These are phyloP conservation scores for Kuraishia ogatae DNA, from an alignment of 805 yeast species.

Conservation along the genomic window DNA sequence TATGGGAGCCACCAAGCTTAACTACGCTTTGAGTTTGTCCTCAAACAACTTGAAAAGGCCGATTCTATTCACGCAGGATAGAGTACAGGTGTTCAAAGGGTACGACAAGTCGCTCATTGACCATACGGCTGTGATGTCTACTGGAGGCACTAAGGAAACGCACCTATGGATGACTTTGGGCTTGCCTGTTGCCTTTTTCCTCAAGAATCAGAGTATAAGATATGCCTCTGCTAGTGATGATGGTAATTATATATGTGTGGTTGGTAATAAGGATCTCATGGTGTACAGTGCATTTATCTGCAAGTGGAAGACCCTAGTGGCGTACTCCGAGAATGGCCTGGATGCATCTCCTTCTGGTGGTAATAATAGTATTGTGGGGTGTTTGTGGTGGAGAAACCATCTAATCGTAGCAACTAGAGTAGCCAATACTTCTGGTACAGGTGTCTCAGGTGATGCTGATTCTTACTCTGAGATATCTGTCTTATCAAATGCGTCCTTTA, in stretches of 20 bases:
- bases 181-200: conserved; percentile 34
- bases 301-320: conserved; percentile 37
- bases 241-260: conserved; percentile 39
- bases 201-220: conserved; percentile 33
- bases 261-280: conserved; percentile 38
- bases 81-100: conserved; percentile 35
- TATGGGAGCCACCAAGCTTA: conserved; percentile 15
- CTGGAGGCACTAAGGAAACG: conserved; percentile 25
- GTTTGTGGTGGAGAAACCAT: conserved; percentile 28
- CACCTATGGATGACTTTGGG: conserved; percentile 37
- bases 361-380: conserved; percentile 20
- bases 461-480: conserved; percentile 19
- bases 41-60: conserved; percentile 27
- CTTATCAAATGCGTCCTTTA: conserved; percentile 17
- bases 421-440: not conserved
- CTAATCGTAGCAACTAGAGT: conserved; percentile 20
- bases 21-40: conserved; percentile 14
- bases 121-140: conserved; percentile 15
- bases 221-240: conserved; percentile 34
- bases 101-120: conserved; percentile 32
- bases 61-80: conserved; percentile 28
- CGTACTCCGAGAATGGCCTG: conserved; percentile 27
- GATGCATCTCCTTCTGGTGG: conserved; percentile 16
- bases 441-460: not conserved
- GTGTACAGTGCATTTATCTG: conserved; percentile 29